Conservation (phyloP, 495 filamentous ascomycete species). For the Terfezia claveryi region DNA sequence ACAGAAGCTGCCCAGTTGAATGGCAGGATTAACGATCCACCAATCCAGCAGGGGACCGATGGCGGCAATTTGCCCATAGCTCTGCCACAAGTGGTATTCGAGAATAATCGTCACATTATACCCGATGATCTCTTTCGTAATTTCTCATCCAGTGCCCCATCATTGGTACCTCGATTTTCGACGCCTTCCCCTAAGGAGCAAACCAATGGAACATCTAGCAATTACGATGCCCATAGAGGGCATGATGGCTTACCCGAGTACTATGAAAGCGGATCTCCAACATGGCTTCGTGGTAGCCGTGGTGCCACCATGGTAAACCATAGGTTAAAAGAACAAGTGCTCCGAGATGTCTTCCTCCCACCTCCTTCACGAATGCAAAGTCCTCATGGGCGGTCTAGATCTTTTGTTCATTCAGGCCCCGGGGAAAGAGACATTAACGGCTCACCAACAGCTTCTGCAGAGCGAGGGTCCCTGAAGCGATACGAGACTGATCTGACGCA, state of each 20-base stretch:
- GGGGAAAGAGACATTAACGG: not conserved
- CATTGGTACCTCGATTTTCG: not conserved
- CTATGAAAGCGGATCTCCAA: not conserved
- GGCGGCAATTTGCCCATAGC: constrained; percentile 20
- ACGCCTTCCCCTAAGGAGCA: not conserved
- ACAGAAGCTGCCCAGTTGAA: constrained; percentile 8
- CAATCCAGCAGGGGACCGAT: not conserved
- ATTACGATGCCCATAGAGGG: not conserved
- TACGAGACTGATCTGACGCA: not conserved
- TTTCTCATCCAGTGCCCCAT: constrained; percentile 20
- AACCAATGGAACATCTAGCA: not conserved
- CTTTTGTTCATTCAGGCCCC: not conserved
- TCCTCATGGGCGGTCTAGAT: not conserved
- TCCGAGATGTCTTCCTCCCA: constrained; percentile 80
- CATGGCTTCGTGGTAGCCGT: constrained; percentile 43
- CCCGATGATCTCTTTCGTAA: constrained; percentile 53
- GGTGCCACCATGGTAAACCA: constrained; percentile 89
- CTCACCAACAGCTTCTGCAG: not conserved
- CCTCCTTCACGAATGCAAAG: constrained; percentile 34
- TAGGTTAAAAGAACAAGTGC: constrained; percentile 69
- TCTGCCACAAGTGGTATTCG: constrained; percentile 80
- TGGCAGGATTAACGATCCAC: not conserved
- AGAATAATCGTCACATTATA: constrained; percentile 88
- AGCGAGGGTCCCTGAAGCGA: not conserved
- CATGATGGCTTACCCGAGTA: not conserved